phyloP scores from a whole-genome alignment of 345 rosid genomes.

The Gossypium australe region DNA sequence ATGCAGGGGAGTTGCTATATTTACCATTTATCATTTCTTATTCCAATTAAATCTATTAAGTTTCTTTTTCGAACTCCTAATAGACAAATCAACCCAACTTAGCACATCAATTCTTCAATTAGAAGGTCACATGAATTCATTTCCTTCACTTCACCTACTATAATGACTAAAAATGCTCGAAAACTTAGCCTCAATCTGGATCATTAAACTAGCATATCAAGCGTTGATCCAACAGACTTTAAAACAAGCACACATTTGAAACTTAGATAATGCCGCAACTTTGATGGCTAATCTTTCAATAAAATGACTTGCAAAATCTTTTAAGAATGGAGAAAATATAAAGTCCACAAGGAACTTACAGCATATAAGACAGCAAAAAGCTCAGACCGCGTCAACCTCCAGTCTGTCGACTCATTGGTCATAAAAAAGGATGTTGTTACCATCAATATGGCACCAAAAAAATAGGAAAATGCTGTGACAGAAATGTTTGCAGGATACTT shows the following conservation, averaged over 20 bases:
- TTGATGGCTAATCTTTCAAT: background rate
- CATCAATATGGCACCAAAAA: slow-evolving; percentile 74
- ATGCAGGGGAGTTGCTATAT: background rate
- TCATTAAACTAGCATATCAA: background rate
- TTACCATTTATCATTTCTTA: background rate
- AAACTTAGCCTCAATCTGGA: background rate
- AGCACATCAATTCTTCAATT: background rate
- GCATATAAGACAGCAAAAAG: slow-evolving; percentile 78
- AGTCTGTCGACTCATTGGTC: slow-evolving; percentile 69
- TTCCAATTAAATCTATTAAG: background rate
- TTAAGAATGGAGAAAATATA: background rate
- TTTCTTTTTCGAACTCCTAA: background rate
- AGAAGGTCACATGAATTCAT: background rate
- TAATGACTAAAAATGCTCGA: background rate
- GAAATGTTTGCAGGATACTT: slow-evolving; percentile 87
- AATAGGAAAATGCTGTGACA: slow-evolving; percentile 76
- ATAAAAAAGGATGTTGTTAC: slow-evolving; percentile 57
- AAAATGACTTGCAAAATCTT: background rate
- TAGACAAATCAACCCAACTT: background rate
- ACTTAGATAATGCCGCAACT: background rate
- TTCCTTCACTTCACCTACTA: background rate
- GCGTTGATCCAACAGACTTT: background rate
- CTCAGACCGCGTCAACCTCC: slow-evolving; percentile 81
- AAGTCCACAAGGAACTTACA: slow-evolving; percentile 45
- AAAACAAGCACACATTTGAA: background rate